phyloP scores from a whole-genome alignment of 176 grass and related monocot species.

The Calamus simplicifolius region DNA sequence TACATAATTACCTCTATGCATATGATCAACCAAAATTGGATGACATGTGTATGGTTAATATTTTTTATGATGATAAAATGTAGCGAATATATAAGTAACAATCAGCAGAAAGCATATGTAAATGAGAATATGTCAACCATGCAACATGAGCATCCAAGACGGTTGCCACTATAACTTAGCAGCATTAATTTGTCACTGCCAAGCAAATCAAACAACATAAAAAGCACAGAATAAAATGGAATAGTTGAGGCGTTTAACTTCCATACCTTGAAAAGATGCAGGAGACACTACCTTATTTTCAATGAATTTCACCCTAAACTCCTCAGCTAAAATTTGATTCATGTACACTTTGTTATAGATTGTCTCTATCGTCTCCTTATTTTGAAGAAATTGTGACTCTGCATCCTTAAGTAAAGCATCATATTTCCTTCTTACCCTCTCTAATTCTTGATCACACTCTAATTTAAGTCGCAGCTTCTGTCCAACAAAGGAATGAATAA shows the following conservation, averaged over 20 bases:
- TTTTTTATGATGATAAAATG: no score
- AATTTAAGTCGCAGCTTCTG: constrained; percentile 49
- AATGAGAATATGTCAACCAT: no score
- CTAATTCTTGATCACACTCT: constrained; percentile 57
- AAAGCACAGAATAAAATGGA: not conserved
- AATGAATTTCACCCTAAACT: constrained; percentile 88
- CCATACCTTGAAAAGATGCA: constrained; percentile 25
- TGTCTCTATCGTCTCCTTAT: constrained; percentile 40
- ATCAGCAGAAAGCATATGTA: no score
- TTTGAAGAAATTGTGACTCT: constrained; percentile 43
- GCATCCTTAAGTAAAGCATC: constrained; percentile 57
- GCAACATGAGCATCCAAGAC: no score
- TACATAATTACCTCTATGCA: no score
- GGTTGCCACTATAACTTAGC: no score
- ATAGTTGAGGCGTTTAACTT: not conserved
- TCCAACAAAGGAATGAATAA: constrained; percentile 19
- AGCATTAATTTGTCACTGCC: no score
- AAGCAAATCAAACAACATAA: no score
- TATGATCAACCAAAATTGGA: no score
- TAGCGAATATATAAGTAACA: no score
- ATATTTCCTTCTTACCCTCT: constrained; percentile 59
- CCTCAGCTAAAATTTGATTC: constrained; percentile 78
- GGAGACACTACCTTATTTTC: constrained; percentile 27
- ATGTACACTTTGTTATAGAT: constrained; percentile 59
- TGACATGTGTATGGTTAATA: no score